Conservation (phyloP, 2,329 filamentous ascomycete species). For the Talaromyces sp. region DNA sequence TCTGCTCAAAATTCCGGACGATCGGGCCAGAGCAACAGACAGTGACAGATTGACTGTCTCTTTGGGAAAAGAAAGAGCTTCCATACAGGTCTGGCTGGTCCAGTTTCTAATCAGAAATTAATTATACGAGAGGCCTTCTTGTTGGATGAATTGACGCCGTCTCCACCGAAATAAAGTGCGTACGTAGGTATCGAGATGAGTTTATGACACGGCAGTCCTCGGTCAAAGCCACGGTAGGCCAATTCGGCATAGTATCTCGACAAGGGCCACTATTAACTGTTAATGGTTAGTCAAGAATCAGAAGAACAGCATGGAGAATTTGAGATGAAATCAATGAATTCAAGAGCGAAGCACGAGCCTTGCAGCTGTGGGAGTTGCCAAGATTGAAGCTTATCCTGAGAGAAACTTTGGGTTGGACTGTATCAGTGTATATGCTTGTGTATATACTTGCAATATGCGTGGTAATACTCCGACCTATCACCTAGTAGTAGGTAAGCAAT, state of each 20-base stretch:
- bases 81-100: neutral
- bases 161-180: constrained; percentile 5
- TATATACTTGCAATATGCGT: neutral
- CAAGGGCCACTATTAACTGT: too few species aligned
- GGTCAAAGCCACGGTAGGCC: neutral
- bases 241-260: neutral
- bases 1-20: neutral
- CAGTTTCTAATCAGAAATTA: neutral
- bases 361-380: neutral
- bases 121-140: neutral
- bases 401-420: too few species aligned
- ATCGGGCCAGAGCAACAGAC: neutral
- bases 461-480: neutral
- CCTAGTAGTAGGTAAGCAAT: too few species aligned
- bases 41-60: too few species aligned
- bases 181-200: neutral
- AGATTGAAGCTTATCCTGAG: neutral
- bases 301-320: too few species aligned
- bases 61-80: neutral
- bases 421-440: too few species aligned
- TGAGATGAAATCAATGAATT: neutral
- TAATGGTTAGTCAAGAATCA: too few species aligned
- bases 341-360: neutral
- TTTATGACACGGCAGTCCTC: neutral
- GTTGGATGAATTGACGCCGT: constrained; percentile 6